Percentiles rank a stretch among this genome's conserved stretches.
Evolutionary conservation across 176 grass and related monocot species (phyloP).

Genomic region (Oryza meyeriana): DNA sequence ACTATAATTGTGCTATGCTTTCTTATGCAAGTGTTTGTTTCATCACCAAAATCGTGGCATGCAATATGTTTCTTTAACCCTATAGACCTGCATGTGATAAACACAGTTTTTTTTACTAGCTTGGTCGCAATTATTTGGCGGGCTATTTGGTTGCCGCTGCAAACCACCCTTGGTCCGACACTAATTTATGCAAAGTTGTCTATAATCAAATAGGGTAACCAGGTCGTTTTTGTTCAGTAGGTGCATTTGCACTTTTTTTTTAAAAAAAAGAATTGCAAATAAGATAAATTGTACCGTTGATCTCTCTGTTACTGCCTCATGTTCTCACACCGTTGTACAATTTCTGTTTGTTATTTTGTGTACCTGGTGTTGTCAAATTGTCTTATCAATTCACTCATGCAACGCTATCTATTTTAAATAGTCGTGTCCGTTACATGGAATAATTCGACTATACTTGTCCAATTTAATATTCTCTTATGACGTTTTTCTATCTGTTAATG

Average conservation of each 20-base stretch:
- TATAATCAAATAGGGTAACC: not conserved
- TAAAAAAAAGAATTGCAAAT: not conserved
- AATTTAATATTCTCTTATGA: conserved; percentile 6
- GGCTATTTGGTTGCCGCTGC: not conserved
- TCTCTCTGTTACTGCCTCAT: not conserved
- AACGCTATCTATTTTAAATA: conserved; percentile 22
- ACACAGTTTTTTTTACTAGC: not conserved
- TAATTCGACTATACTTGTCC: too few species aligned
- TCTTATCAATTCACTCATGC: conserved; percentile 2
- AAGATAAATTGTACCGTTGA: conserved; percentile 2
- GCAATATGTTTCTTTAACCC: not conserved
- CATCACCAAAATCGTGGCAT: conserved; percentile 8
- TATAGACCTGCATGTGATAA: not conserved
- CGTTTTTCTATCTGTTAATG: not conserved
- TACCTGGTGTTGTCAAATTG: not conserved
- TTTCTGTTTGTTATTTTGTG: not conserved
- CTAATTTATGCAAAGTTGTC: not conserved
- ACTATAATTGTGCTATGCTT: not conserved
- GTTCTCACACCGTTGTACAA: not conserved
- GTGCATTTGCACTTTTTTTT: not conserved
- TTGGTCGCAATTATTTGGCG: not conserved
- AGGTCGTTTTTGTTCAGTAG: not conserved
- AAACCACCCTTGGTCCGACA: conserved; percentile 4
- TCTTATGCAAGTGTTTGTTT: conserved; percentile 26
- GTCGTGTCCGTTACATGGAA: not conserved